Percentiles rank a stretch among this genome's conserved stretches.
Evolutionary conservation across 2,329 filamentous ascomycete species (phyloP).

Genomic region (Allantophomopsis cytisporea): DNA sequence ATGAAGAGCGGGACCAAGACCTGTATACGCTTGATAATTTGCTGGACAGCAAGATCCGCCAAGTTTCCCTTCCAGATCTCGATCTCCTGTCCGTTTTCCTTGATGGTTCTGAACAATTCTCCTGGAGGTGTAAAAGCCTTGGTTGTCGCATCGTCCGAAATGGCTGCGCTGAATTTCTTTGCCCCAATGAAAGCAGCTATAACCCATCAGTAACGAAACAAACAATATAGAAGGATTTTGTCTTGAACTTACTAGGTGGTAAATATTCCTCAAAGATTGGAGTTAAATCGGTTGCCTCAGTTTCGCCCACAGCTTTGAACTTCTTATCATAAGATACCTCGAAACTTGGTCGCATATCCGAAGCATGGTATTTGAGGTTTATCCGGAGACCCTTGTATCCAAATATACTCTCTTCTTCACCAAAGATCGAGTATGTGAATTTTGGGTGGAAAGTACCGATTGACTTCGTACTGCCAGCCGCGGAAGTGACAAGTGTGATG

Average conservation of each 20-base stretch:
- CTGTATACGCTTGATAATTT: constrained; percentile 69
- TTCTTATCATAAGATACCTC: constrained; percentile 59
- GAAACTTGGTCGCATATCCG: constrained; percentile 68
- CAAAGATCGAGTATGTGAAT: constrained; percentile 87
- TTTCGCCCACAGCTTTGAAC: constrained; percentile 54
- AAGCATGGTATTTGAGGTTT: constrained; percentile 50
- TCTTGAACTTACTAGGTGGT: constrained; percentile 40
- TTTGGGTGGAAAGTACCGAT: constrained; percentile 64
- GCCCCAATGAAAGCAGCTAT: constrained; percentile 50
- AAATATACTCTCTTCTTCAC: constrained; percentile 83
- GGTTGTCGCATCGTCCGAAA: constrained; percentile 25
- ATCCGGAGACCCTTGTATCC: constrained; percentile 77
- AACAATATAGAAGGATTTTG: neutral
- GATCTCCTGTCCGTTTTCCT: constrained; percentile 47
- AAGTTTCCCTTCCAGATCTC: constrained; percentile 79
- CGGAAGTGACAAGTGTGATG: constrained; percentile 42
- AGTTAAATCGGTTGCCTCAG: constrained; percentile 55
- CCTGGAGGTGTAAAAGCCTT: constrained; percentile 60
- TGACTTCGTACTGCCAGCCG: constrained; percentile 34
- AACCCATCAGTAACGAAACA: constrained; percentile 16
- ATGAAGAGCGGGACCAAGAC: constrained; percentile 79
- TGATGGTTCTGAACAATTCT: constrained; percentile 50
- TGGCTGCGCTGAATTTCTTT: constrained; percentile 44
- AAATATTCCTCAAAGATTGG: constrained; percentile 42
- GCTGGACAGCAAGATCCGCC: constrained; percentile 51